Evolutionary conservation across 2,329 filamentous ascomycete species (phyloP).

Genomic region (Geoglossum cookeanum): DNA sequence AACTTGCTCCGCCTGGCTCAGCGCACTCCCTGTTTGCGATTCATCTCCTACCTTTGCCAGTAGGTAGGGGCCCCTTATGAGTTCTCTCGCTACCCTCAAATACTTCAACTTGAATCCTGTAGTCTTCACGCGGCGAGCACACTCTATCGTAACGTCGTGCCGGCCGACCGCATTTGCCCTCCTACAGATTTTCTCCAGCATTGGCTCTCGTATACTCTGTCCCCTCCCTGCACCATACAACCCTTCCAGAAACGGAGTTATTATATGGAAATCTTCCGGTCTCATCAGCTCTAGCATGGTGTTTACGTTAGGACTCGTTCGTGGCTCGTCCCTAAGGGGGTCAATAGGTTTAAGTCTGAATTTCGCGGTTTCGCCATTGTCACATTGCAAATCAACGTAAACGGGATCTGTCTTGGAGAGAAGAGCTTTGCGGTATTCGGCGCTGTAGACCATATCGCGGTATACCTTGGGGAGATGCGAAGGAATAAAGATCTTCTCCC

Average conservation of each 20-base stretch:
- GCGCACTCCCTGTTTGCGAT: conserved; percentile 13
- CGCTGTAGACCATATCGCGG: conserved; percentile 32
- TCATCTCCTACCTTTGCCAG: conserved; percentile 10
- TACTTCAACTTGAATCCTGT: conserved; percentile 15
- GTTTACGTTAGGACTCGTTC: neutral
- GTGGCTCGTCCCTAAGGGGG: conserved; percentile 10
- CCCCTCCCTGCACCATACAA: conserved; percentile 4
- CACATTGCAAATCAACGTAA: conserved; percentile 23
- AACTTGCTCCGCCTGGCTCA: conserved; percentile 16
- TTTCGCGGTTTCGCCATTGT: conserved; percentile 31
- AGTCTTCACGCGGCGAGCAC: conserved; percentile 11
- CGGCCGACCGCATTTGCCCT: conserved; percentile 8
- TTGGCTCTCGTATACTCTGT: neutral
- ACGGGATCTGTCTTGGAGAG: conserved; percentile 9
- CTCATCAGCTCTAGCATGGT: conserved; percentile 14
- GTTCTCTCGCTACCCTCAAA: conserved; percentile 6
- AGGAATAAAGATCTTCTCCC: conserved; percentile 42
- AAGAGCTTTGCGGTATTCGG: conserved; percentile 20
- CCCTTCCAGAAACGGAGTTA: conserved; percentile 8
- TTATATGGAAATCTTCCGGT: conserved; percentile 16
- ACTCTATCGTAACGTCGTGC: conserved; percentile 15
- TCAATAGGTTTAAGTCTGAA: conserved; percentile 15
- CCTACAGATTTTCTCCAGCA: conserved; percentile 8
- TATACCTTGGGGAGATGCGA: conserved; percentile 35
- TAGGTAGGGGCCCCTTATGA: conserved; percentile 11